phyloP scores from a whole-genome alignment of 331 rosid genomes.

The Ulmus americana region DNA sequence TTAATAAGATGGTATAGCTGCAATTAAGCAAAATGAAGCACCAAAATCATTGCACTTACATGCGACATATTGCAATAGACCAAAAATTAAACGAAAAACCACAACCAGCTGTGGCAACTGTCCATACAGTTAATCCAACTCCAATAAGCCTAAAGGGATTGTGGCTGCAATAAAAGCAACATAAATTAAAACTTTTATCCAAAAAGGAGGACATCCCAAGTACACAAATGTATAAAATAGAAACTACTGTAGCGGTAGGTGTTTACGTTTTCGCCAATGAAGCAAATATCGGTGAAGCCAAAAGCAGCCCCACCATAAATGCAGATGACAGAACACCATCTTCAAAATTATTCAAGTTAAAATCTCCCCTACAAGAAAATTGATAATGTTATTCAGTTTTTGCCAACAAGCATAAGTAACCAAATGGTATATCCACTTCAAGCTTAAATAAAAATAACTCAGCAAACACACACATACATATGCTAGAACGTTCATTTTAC shows the following conservation, averaged over 20 bases:
- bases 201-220: background rate
- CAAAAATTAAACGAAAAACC: conserved; percentile 78
- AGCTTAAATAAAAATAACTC: background rate
- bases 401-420: conserved; percentile 4
- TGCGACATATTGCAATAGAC: conserved; percentile 79
- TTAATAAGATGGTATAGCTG: conserved; percentile 12
- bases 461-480: background rate
- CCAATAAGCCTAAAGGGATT: conserved; percentile 94
- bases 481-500: background rate
- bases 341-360: conserved; percentile 78
- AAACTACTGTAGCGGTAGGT: background rate
- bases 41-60: conserved; percentile 41
- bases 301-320: conserved; percentile 89
- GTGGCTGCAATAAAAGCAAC: conserved; percentile 49
- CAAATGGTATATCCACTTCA: too few relatives aligned
- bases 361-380: conserved; percentile 68
- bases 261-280: conserved; percentile 72
- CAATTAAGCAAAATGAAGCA: conserved; percentile 14
- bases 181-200: background rate
- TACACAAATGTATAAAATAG: background rate
- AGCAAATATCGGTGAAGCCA: conserved; percentile 90
- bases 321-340: conserved; percentile 89
- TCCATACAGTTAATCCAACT: conserved; percentile 93
- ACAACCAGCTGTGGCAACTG: conserved; percentile 78
- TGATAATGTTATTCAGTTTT: conserved; percentile 14